A percentile compares a stretch with the other conserved stretches of the same genome.
These are phyloP conservation scores for Wickerhamiella azymoides DNA, from an alignment of 805 yeast genomes.

Conservation along the genomic window DNA sequence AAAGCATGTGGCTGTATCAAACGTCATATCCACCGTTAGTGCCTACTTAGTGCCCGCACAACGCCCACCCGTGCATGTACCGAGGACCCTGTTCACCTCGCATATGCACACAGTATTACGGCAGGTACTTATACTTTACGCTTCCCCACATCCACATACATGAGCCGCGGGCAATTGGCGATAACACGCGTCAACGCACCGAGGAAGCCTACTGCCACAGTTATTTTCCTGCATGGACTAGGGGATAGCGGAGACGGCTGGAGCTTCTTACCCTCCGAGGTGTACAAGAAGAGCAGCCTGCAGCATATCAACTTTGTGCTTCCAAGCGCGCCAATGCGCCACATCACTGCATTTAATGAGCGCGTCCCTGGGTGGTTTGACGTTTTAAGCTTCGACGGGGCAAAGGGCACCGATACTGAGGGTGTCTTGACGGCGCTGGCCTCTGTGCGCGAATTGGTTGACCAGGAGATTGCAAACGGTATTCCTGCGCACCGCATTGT, in stretches of 20 bases:
- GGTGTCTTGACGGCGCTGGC: conserved; percentile 28
- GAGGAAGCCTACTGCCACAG: conserved; percentile 40
- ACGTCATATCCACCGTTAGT: too few relatives aligned
- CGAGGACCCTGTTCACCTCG: too few relatives aligned
- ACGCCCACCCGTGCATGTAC: too few relatives aligned
- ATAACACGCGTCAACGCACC: conserved; percentile 31
- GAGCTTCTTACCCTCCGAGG: conserved; percentile 61
- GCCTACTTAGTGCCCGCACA: too few relatives aligned
- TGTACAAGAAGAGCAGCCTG: conserved; percentile 32
- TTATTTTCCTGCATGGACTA: conserved; percentile 75
- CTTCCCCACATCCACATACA: not conserved
- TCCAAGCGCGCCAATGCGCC: conserved; percentile 74
- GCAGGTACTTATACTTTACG: not conserved
- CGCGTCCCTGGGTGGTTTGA: conserved; percentile 83
- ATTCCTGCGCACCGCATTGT: conserved; percentile 40
- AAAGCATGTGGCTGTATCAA: too few relatives aligned
- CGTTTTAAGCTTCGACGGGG: conserved; percentile 28
- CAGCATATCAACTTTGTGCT: conserved; percentile 59
- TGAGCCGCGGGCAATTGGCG: conserved; percentile 6
- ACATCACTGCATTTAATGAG: conserved; percentile 53
- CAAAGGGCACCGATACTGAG: conserved; percentile 22
- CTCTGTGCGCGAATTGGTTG: conserved; percentile 22
- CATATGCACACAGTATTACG: too few relatives aligned
- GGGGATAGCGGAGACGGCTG: conserved; percentile 90
- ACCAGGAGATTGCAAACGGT: conserved; percentile 24